Base-by-base conservation (phyloP, 2,329 filamentous ascomycete genomes). In the Alternaria metachromatica region DNA sequence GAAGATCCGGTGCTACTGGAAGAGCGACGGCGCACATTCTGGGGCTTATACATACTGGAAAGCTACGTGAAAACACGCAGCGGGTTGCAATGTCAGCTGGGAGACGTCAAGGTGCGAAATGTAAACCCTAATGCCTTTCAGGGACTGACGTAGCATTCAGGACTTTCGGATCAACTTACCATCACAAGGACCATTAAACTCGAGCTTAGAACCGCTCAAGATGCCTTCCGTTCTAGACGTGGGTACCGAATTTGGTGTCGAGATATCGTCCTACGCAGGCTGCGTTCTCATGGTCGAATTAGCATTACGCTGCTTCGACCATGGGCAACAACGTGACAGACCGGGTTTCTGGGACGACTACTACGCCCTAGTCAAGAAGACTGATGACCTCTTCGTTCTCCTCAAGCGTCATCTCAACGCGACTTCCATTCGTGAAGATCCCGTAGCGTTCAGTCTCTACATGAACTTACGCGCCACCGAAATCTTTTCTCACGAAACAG, bases 11-110 rank as follows among this genome's bases (percentile, higher is more conserved):
- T 44, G 1, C 45, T 58, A 8, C 28, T 50, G 9, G 55, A 58
- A n/a, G 55, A 58, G 21, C 55, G 46, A 58, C 46, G 55, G 28
- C 45, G 46, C 11, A 58, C 55, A 18, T 58, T 58, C n/a, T 58
- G 55, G 55, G 55, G 33, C 12, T 13, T 58, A 15, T 58, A 58
- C n/a, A 58, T 50, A 43, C 12, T 58, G 13, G 45, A 58, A 21
- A 58, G 55, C 55, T 58, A 58, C n/a, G 15, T 58, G 10, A 58
- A 12, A 21, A 58, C 55, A 8, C 55, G 45, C 18, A 50, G 45
- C 6, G 55, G 55, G 11, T 50, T 45, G n/a, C n/a, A 41, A 7
- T 58, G 21, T 26, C 21, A 50, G 15, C 26, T 58, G 28, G 45
- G 7, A 23, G 45, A 23, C 11, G n/a, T 18, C n/a, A 26, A 58